Percentiles rank a stretch among this genome's conserved stretches.
phyloP scores from a whole-genome alignment of 225 moss, liverwort and hornwort species.

The Lunularia cruciata region DNA sequence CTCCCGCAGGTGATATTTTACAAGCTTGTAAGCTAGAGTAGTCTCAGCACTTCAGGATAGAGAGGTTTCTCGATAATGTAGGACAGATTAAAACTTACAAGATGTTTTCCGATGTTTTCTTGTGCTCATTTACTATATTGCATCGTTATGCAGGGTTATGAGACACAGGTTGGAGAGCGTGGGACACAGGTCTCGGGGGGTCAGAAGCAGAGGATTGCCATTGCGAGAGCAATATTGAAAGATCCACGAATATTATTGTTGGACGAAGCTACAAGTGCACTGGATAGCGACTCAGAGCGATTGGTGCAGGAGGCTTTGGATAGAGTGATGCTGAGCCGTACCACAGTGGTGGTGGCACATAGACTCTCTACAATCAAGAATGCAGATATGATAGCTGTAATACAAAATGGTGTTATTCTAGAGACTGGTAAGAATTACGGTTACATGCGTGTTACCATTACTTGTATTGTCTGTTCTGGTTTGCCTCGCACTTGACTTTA shows the following conservation, averaged over 20 bases:
- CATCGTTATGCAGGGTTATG: constrained; percentile 22
- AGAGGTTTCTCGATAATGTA: no score
- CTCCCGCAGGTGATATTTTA: constrained; percentile 43
- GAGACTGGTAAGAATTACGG: constrained; percentile 67
- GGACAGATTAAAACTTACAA: no score
- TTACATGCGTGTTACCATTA: no score
- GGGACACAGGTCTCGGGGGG: constrained; percentile 92
- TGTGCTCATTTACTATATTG: no score
- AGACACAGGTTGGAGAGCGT: constrained; percentile 65
- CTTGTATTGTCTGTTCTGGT: no score
- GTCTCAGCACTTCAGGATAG: no score
- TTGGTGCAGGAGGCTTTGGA: constrained; percentile 88
- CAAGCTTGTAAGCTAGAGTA: no score
- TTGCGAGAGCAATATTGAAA: constrained; percentile 89
- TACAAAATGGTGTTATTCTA: constrained; percentile 74
- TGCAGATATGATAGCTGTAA: constrained; percentile 82
- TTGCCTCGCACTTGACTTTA: no score
- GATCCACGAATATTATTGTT: constrained; percentile 74
- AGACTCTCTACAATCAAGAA: constrained; percentile 82
- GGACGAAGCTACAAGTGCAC: constrained; percentile 97
- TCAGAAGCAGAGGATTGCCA: constrained; percentile 93
- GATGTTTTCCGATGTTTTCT: no score
- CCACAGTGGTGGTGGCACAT: constrained; percentile 86
- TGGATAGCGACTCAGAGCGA: constrained; percentile 80
- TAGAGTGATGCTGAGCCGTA: constrained; percentile 72